These are phyloP conservation scores for Scutellaria barbata DNA, from an alignment of 257 asterid genomes.

Conservation along the genomic window DNA sequence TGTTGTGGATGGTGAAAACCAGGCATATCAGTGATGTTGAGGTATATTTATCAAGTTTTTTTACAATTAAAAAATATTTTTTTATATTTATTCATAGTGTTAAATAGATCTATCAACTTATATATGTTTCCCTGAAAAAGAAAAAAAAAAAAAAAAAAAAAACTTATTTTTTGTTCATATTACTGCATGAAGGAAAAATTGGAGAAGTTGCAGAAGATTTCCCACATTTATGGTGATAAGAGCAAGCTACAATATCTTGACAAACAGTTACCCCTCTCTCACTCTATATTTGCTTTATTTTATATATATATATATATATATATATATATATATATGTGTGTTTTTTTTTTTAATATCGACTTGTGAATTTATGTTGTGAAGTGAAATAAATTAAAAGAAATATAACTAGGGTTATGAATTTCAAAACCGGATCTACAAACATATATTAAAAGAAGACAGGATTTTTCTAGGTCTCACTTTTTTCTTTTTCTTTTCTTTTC, in stretches of 20 bases:
- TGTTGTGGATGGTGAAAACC: slow-evolving; percentile 9
- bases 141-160: no score
- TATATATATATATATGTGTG: neutral
- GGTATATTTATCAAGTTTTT: slow-evolving; percentile 41
- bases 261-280: slow-evolving; percentile 47
- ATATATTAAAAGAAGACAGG: no score
- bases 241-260: slow-evolving; percentile 57
- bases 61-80: no score
- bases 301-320: neutral
- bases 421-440: no score
- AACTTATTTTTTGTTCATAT: neutral
- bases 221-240: slow-evolving; percentile 49
- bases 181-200: slow-evolving; percentile 50
- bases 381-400: no score
- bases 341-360: no score
- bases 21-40: slow-evolving; percentile 56
- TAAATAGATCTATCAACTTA: no score
- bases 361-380: no score
- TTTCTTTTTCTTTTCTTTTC: neutral
- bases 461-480: no score
- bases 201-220: slow-evolving; percentile 50
- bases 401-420: neutral
- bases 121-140: no score
- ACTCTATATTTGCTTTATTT: neutral
- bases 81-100: no score